Percentiles rank a stretch among this genome's conserved stretches.
Evolutionary conservation across 73 alveolate genomes (phyloP).

Genomic region (Uronychia setigera): DNA sequence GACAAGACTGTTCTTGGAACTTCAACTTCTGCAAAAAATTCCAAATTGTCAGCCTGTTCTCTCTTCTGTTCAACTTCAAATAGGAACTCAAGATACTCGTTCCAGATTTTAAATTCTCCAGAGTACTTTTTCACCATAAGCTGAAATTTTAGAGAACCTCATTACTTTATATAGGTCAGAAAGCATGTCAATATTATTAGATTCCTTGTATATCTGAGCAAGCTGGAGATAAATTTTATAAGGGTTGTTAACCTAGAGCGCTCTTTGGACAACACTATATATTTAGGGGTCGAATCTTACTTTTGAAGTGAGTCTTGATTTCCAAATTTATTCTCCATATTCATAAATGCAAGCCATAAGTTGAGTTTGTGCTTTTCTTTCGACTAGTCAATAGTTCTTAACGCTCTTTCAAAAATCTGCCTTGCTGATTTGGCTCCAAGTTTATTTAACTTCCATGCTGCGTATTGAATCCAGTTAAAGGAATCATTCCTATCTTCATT

Average conservation of each 20-base stretch:
- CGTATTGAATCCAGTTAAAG: conserved; percentile 91
- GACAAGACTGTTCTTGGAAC: conserved; percentile 15
- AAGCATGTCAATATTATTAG: conserved; percentile 54
- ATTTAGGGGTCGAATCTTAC: neutral
- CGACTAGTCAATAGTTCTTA: conserved; percentile 81
- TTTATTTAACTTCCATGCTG: conserved; percentile 83
- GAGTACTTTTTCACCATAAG: conserved; percentile 48
- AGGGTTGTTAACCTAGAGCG: conserved; percentile 87
- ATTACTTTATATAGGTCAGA: neutral
- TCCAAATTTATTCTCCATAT: conserved; percentile 65
- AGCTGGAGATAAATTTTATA: conserved; percentile 80
- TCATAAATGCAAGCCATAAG: conserved; percentile 94
- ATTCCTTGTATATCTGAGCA: conserved; percentile 81
- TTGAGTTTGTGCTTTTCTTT: conserved; percentile 89
- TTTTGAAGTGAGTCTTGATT: conserved; percentile 33
- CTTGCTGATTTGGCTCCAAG: conserved; percentile 89
- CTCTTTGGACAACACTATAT: conserved; percentile 82
- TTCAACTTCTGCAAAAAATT: neutral
- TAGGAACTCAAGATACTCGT: conserved; percentile 77
- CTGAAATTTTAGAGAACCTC: neutral
- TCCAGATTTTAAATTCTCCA: conserved; percentile 79
- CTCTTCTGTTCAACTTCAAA: conserved; percentile 46
- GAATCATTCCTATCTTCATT: conserved; percentile 81
- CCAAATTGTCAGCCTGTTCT: neutral
- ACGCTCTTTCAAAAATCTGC: conserved; percentile 92